A percentile compares a stretch with the other conserved stretches of the same genome.
Conservation (phyloP, 495 filamentous ascomycete genomes). For the Paragyromitra xinjiangensis region DNA sequence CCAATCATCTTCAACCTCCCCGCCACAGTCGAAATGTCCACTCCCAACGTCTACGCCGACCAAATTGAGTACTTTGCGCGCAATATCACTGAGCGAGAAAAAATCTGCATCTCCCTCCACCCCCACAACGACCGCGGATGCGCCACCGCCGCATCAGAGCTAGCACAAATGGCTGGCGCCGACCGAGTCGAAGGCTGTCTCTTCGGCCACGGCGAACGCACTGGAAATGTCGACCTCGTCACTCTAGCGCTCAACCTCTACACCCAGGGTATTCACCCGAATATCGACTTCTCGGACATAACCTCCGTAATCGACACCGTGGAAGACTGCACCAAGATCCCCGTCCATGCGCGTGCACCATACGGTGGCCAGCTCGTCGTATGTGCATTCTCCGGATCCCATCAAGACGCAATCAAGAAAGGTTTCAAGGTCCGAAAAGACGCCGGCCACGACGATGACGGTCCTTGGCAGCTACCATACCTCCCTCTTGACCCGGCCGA, state of each 20-base stretch:
- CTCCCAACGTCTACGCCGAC: slow-evolving; percentile 95
- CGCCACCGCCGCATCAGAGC: slow-evolving; percentile 84
- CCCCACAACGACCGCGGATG: slow-evolving; percentile 96
- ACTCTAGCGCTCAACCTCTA: slow-evolving; percentile 95
- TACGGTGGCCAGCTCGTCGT: slow-evolving; percentile 91
- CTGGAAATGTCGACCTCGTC: slow-evolving; percentile 95
- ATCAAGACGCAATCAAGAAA: slow-evolving; percentile 99
- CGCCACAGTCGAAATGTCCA: slow-evolving; percentile 94
- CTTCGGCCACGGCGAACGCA: slow-evolving; percentile 95
- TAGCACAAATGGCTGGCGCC: slow-evolving; percentile 97
- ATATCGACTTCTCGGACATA: slow-evolving; percentile 92
- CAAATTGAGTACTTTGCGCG: slow-evolving; percentile 96
- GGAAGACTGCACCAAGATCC: slow-evolving; percentile 93
- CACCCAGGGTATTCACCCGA: slow-evolving; percentile 88
- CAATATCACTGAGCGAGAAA: slow-evolving; percentile 78
- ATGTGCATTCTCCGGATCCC: slow-evolving; percentile 87
- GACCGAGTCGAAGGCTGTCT: slow-evolving; percentile 94
- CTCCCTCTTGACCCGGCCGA: slow-evolving; percentile 92
- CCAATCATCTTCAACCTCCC: slow-evolving; percentile 98
- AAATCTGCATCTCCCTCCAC: slow-evolving; percentile 84
- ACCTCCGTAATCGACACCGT: slow-evolving; percentile 87
- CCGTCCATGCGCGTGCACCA: slow-evolving; percentile 85
- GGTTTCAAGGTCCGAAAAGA: slow-evolving; percentile 80
- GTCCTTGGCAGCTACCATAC: slow-evolving; percentile 80
- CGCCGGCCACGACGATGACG: slow-evolving; percentile 67